A percentile compares a stretch with the other conserved stretches of the same genome.
Evolutionary conservation across 352 stramenopile species (phyloP).

Genomic region (Phytophthora lateralis): DNA sequence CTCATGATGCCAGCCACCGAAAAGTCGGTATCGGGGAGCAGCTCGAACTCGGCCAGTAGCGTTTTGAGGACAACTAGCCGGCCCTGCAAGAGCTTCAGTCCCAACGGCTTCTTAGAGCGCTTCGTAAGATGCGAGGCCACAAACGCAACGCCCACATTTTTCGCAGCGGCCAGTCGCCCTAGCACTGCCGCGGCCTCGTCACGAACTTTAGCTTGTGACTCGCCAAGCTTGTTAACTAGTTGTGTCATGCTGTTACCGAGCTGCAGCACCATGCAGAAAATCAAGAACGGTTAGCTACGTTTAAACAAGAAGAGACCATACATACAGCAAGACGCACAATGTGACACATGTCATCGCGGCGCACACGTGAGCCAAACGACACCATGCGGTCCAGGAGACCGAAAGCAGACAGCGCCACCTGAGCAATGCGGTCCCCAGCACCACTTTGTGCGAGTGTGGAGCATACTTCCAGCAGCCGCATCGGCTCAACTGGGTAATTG

Average conservation of each 20-base stretch:
- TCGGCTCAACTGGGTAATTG: constrained; percentile 52
- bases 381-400: constrained; percentile 68
- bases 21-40: constrained; percentile 53
- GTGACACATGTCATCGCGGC: constrained; percentile 64
- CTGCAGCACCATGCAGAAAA: constrained; percentile 33
- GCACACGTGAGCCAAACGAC: constrained; percentile 47
- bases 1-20: constrained; percentile 70
- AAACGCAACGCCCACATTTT: constrained; percentile 73
- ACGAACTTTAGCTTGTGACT: constrained; percentile 73
- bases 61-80: constrained; percentile 67
- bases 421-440: constrained; percentile 70
- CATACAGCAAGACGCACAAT: constrained; percentile 50
- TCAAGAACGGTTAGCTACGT: constrained; percentile 5
- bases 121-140: constrained; percentile 69
- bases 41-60: constrained; percentile 58
- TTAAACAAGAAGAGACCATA: background rate
- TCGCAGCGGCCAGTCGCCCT: constrained; percentile 49
- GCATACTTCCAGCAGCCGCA: constrained; percentile 60
- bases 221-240: constrained; percentile 79
- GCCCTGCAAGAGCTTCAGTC: constrained; percentile 72
- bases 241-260: constrained; percentile 79
- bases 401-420: constrained; percentile 80
- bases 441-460: constrained; percentile 77
- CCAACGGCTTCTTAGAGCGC: constrained; percentile 75
- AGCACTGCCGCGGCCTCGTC: constrained; percentile 65